phyloP scores from a whole-genome alignment of 1,284 basidiomycete genomes.

The Puccinia triticina region DNA sequence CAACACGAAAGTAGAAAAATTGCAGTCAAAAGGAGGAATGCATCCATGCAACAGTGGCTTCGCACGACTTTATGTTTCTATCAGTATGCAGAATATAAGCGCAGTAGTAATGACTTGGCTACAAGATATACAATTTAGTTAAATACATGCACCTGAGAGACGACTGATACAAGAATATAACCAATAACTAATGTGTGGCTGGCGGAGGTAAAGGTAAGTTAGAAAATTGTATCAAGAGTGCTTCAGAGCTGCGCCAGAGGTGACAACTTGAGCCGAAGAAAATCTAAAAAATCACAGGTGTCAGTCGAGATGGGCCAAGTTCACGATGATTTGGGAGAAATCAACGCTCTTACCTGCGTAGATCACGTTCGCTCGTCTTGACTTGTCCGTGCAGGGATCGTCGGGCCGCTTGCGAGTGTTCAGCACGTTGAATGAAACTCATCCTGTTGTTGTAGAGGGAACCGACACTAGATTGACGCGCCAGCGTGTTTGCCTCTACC shows the following conservation, averaged over 20 bases:
- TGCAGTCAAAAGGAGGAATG: too few species aligned
- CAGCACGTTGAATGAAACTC: conserved; percentile 79
- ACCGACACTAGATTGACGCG: conserved; percentile 78
- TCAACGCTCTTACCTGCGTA: conserved; percentile 29
- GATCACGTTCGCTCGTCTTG: conserved; percentile 22
- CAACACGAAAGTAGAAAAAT: too few species aligned
- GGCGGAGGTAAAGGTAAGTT: not conserved
- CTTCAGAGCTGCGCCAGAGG: conserved; percentile 26
- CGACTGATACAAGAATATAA: not conserved
- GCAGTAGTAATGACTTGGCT: not conserved
- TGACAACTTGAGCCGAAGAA: conserved; percentile 35
- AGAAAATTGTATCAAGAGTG: not conserved
- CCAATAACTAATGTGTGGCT: not conserved
- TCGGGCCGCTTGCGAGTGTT: conserved; percentile 27
- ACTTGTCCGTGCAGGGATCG: conserved; percentile 26
- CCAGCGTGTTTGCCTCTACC: conserved; percentile 65
- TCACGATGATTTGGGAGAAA: not conserved
- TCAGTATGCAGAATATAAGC: not conserved
- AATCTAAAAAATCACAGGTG: conserved; percentile 8
- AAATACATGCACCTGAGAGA: not conserved
- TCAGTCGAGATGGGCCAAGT: not conserved
- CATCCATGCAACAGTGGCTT: too few species aligned
- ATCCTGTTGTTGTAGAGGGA: conserved; percentile 91
- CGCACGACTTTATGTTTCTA: not conserved
- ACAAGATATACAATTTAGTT: not conserved